Evolutionary conservation across 441 rosid species (phyloP).

Genomic region (Jatropha podagrica): DNA sequence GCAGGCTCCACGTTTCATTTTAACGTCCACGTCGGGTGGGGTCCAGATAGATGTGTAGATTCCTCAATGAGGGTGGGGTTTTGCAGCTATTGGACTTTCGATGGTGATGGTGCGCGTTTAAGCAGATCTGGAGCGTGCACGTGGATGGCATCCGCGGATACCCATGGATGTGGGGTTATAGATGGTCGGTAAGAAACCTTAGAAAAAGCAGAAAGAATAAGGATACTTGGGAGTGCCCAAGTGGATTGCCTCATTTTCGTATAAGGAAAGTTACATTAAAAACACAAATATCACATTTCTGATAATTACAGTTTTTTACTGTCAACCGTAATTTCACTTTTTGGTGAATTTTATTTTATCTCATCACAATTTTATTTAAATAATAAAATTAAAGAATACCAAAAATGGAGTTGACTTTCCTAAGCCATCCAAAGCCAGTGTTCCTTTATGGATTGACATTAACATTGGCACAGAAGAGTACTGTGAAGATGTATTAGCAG

Average conservation of each 20-base stretch:
- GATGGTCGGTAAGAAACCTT: constrained; percentile 33
- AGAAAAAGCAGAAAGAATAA: constrained; percentile 6
- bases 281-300: not conserved
- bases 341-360: too few species aligned
- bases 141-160: constrained; percentile 24
- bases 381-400: not conserved
- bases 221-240: constrained; percentile 16
- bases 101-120: constrained; percentile 20
- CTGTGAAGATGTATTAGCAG: too few species aligned
- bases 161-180: constrained; percentile 23
- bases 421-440: too few species aligned
- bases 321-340: too few species aligned
- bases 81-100: constrained; percentile 11
- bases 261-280: not conserved
- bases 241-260: constrained; percentile 9
- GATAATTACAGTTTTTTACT: too few species aligned
- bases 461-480: too few species aligned
- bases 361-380: too few species aligned
- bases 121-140: constrained; percentile 26
- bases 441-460: too few species aligned
- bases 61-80: constrained; percentile 21
- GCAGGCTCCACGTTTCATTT: constrained; percentile 30
- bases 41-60: constrained; percentile 15
- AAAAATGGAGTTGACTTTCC: not conserved
- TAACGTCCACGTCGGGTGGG: constrained; percentile 23